Evolutionary conservation across 208 protist species (phyloP).

Genomic region (Trypanosomatidae sp.): DNA sequence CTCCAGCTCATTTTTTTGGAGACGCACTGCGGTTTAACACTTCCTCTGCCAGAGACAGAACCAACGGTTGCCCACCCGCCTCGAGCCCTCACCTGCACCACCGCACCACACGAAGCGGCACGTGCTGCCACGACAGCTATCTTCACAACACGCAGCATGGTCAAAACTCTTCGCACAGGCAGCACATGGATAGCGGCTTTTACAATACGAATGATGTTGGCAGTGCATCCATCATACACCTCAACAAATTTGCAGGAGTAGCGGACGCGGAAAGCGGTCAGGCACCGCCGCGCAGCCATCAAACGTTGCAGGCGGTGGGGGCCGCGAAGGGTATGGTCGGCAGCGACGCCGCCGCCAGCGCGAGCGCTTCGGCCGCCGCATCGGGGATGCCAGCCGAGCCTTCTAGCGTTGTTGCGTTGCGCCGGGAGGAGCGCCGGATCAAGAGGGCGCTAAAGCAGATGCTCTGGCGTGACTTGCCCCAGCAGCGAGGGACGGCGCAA

Average conservation of each 20-base stretch:
- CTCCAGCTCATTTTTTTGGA: background rate
- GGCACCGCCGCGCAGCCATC: background rate
- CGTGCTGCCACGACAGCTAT: background rate
- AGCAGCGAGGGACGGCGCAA: constrained; percentile 32
- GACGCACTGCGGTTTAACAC: background rate
- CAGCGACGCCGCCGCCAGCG: background rate
- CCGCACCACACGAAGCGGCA: background rate
- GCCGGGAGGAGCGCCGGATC: constrained; percentile 45
- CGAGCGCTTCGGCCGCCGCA: background rate
- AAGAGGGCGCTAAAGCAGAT: constrained; percentile 57
- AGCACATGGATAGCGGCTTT: background rate
- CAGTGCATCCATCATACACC: background rate
- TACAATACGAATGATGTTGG: background rate
- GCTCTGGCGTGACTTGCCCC: constrained; percentile 48
- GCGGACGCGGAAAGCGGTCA: background rate
- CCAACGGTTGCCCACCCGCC: background rate
- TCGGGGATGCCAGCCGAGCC: background rate
- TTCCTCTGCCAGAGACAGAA: background rate
- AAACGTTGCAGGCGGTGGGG: background rate
- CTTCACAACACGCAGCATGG: background rate
- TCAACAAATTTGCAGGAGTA: background rate
- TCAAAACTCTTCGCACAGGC: too few species aligned
- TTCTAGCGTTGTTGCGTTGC: constrained; percentile 6
- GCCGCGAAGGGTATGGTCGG: background rate
- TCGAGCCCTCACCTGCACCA: background rate